phyloP scores from a whole-genome alignment of 1,284 basidiomycete species.

The Pulchroboletus neoregius region DNA sequence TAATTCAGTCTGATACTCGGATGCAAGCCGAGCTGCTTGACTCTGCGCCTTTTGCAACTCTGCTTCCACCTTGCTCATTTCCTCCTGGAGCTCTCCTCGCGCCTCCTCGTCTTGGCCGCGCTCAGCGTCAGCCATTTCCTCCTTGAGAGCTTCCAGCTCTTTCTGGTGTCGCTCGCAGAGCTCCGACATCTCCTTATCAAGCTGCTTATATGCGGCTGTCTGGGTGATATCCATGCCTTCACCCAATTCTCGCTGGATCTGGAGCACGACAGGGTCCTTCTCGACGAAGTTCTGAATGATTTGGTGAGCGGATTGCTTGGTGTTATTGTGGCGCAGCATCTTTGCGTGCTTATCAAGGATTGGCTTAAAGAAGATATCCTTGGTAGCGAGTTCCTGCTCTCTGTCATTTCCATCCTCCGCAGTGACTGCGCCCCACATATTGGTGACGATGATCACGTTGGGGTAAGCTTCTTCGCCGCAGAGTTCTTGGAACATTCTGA shows the following conservation, averaged over 20 bases:
- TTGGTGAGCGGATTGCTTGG: conserved; percentile 32
- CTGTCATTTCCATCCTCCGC: conserved; percentile 33
- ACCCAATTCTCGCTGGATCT: conserved; percentile 42
- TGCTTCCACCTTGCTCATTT: conserved; percentile 29
- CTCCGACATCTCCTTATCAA: conserved; percentile 32
- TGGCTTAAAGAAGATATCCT: conserved; percentile 40
- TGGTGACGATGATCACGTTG: conserved; percentile 48
- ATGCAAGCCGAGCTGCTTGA: conserved; percentile 30
- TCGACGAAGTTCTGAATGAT: conserved; percentile 36
- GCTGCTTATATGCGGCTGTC: conserved; percentile 35
- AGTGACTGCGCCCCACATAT: conserved; percentile 45
- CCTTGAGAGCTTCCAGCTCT: conserved; percentile 34
- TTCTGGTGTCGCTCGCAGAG: conserved; percentile 36
- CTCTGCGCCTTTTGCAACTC: conserved; percentile 30
- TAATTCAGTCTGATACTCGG: conserved; percentile 33
- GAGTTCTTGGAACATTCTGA: conserved; percentile 48
- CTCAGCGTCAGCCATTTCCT: conserved; percentile 32
- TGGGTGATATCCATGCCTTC: conserved; percentile 36
- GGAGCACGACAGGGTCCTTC: conserved; percentile 34
- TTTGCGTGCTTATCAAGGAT: conserved; percentile 39
- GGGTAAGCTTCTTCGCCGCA: conserved; percentile 48
- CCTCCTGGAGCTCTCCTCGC: conserved; percentile 26
- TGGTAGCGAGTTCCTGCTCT: conserved; percentile 35
- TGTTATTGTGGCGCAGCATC: conserved; percentile 37
- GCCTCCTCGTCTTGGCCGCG: conserved; percentile 32